phyloP scores from a whole-genome alignment of 495 filamentous ascomycete genomes.

The Penicillium subrubescens region DNA sequence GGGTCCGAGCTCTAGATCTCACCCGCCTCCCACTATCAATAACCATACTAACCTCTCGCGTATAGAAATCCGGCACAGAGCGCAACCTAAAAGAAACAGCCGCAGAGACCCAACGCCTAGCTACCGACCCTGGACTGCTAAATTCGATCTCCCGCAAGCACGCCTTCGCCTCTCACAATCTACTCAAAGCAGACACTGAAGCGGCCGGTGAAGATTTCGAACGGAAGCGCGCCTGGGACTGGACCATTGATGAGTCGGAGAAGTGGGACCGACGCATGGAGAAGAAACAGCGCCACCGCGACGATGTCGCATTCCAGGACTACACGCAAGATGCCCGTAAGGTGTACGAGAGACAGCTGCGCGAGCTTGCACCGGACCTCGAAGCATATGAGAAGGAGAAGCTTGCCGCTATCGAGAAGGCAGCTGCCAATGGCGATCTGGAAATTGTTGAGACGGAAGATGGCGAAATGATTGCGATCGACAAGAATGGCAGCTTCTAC shows the following conservation, averaged over 20 bases:
- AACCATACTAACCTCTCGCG: slow-evolving; percentile 20
- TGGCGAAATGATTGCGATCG: slow-evolving; percentile 91
- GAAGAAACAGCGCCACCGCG: slow-evolving; percentile 81
- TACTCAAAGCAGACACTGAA: slow-evolving; percentile 87
- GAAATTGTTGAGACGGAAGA: slow-evolving; percentile 93
- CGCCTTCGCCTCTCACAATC: slow-evolving; percentile 86
- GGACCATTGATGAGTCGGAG: slow-evolving; percentile 92
- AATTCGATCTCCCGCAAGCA: slow-evolving; percentile 74
- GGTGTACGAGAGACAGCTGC: slow-evolving; percentile 89
- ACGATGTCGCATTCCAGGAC: slow-evolving; percentile 88
- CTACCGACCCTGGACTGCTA: slow-evolving; percentile 72
- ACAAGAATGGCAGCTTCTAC: slow-evolving; percentile 88
- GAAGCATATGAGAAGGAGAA: slow-evolving; percentile 86
- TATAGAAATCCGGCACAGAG: slow-evolving; percentile 68
- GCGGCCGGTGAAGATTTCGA: slow-evolving; percentile 90
- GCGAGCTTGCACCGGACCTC: slow-evolving; percentile 67
- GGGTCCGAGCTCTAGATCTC: neutral
- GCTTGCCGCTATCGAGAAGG: slow-evolving; percentile 77
- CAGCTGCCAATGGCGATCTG: slow-evolving; percentile 75
- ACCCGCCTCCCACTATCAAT: neutral
- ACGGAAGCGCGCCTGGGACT: slow-evolving; percentile 97
- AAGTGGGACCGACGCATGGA: slow-evolving; percentile 87
- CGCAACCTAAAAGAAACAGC: slow-evolving; percentile 83
- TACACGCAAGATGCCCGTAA: slow-evolving; percentile 85
- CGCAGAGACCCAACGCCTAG: slow-evolving; percentile 77